Conservation (phyloP, 2,329 filamentous ascomycete species). For the Penicillium sp. region DNA sequence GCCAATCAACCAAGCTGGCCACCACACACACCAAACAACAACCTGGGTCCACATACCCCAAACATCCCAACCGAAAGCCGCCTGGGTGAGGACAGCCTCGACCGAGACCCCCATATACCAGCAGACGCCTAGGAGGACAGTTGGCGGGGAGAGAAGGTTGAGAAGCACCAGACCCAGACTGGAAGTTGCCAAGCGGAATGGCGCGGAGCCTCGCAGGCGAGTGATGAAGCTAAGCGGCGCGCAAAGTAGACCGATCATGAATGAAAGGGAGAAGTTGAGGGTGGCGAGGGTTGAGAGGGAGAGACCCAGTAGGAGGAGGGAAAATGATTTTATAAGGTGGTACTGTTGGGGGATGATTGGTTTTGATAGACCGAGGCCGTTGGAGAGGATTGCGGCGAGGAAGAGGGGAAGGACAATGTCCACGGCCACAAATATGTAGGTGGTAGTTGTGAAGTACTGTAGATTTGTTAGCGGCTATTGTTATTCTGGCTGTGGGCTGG, state of each 20-base stretch:
- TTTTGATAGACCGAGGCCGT: constrained; percentile 47
- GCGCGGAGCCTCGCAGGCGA: constrained; percentile 27
- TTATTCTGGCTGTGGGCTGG: background rate
- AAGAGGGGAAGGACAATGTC: constrained; percentile 58
- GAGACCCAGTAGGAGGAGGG: constrained; percentile 86
- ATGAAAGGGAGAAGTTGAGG: constrained; percentile 88
- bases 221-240: constrained; percentile 71
- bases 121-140: constrained; percentile 51
- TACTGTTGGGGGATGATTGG: constrained; percentile 64
- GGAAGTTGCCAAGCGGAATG: constrained; percentile 23
- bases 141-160: constrained; percentile 60
- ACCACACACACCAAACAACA: constrained; percentile 93
- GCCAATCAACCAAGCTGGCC: constrained; percentile 80
- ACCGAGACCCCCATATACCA: constrained; percentile 51
- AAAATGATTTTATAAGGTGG: constrained; percentile 82
- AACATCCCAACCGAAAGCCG: constrained; percentile 84
- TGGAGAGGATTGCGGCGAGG: constrained; percentile 56
- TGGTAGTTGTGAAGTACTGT: constrained; percentile 60
- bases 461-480: constrained; percentile 13
- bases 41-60: constrained; percentile 87
- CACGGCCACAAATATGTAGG: constrained; percentile 55
- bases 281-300: constrained; percentile 90
- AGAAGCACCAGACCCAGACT: constrained; percentile 52
- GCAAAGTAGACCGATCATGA: constrained; percentile 77
- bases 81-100: constrained; percentile 63